Evolutionary conservation across 768 basidiomycete genomes (phyloP).

Genomic region (Mycena leptocephala): DNA sequence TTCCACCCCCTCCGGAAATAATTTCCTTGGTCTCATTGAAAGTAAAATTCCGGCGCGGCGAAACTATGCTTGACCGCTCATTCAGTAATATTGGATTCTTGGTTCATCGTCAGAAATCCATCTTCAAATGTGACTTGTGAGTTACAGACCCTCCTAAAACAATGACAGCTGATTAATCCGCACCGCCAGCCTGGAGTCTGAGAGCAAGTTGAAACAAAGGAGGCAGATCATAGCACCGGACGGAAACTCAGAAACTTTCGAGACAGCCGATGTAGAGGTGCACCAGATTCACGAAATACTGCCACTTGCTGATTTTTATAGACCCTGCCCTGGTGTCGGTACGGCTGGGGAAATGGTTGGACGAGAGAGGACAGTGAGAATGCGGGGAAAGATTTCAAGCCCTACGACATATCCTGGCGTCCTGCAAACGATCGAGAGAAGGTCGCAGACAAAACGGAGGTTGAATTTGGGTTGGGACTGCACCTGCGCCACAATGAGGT

Average conservation of each 20-base stretch:
- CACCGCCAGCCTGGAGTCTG: not conserved
- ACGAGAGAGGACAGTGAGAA: not conserved
- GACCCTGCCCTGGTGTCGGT: not conserved
- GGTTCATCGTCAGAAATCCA: constrained; percentile 1
- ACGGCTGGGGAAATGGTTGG: not conserved
- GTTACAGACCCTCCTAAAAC: not conserved
- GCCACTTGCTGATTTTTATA: not conserved
- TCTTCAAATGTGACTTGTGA: constrained; percentile 17
- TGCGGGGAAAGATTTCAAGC: not conserved
- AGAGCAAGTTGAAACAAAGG: not conserved
- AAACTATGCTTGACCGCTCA: constrained; percentile 9
- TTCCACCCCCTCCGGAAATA: not conserved
- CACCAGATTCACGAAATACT: not conserved
- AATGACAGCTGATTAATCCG: not conserved
- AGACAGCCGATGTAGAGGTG: constrained; percentile 13
- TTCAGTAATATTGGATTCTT: constrained; percentile 21
- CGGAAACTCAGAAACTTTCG: not conserved
- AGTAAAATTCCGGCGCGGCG: not conserved
- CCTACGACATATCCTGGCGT: constrained; percentile 10
- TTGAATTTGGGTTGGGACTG: constrained; percentile 19
- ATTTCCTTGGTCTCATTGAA: not conserved
- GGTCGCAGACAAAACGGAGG: not conserved
- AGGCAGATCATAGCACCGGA: no score
- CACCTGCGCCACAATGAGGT: not conserved
- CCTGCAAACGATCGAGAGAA: not conserved